phyloP scores from a whole-genome alignment of 768 basidiomycete genomes.

The Daedalea quercina region DNA sequence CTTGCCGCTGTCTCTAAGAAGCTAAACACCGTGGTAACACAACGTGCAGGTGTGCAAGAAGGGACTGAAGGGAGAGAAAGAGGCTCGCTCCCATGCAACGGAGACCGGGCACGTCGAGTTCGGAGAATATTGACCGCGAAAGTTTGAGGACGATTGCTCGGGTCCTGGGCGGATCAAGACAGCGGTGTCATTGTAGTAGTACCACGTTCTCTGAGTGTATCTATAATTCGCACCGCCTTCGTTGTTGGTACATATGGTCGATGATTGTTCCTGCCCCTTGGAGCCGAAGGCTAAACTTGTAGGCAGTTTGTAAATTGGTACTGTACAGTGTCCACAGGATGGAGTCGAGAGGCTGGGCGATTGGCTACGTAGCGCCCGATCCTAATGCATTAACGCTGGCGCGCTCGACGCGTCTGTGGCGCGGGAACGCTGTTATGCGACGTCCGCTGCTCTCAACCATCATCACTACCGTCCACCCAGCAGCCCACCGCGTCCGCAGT shows the following conservation, averaged over 20 bases:
- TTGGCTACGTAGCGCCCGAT: too few species aligned
- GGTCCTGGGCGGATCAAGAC: neutral
- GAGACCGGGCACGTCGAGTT: conserved; percentile 82
- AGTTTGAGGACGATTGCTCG: neutral
- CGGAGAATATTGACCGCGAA: conserved; percentile 56
- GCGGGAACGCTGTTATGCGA: neutral
- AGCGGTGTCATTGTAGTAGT: neutral
- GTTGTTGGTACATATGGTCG: too few species aligned
- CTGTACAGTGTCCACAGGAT: too few species aligned
- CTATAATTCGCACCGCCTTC: too few species aligned
- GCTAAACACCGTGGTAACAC: neutral
- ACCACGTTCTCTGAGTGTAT: neutral
- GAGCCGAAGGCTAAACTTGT: too few species aligned
- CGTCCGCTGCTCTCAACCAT: neutral
- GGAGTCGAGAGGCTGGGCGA: too few species aligned
- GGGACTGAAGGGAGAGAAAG: conserved; percentile 92
- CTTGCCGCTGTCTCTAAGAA: neutral
- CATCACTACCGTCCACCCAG: neutral
- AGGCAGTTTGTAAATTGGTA: too few species aligned
- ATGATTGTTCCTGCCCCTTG: too few species aligned
- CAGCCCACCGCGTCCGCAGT: neutral
- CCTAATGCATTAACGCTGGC: neutral
- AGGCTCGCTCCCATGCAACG: conserved; percentile 81
- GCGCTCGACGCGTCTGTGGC: conserved; percentile 14
- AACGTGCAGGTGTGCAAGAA: conserved; percentile 63